Conservation (phyloP, 1,284 basidiomycete genomes). For the Cryptococcus jaspeensis region DNA sequence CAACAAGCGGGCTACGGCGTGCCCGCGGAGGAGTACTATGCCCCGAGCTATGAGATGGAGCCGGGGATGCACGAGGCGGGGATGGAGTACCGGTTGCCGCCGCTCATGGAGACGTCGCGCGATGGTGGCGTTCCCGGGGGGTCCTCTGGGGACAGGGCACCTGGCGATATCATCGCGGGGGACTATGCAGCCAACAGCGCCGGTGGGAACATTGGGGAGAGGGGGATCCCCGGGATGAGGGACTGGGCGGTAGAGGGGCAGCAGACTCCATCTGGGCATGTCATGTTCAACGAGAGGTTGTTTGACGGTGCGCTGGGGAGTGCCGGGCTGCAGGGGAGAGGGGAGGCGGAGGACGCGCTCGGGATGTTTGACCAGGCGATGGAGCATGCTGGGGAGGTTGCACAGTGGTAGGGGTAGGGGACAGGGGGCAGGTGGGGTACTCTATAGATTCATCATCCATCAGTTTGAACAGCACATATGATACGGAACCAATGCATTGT, state of each 20-base stretch:
- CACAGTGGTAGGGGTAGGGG: slow-evolving; percentile 10
- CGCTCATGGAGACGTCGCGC: slow-evolving; percentile 8
- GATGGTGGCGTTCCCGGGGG: not conserved
- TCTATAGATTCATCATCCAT: too few relatives aligned
- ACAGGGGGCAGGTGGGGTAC: not conserved
- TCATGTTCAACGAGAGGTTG: slow-evolving; percentile 37
- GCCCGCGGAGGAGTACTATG: slow-evolving; percentile 10
- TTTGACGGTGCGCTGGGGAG: slow-evolving; percentile 39
- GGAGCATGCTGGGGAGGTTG: slow-evolving; percentile 22
- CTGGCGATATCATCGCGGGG: slow-evolving; percentile 13
- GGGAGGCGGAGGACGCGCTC: slow-evolving; percentile 7
- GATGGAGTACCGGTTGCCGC: slow-evolving; percentile 19
- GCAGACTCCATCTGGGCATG: slow-evolving; percentile 38
- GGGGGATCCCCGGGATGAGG: slow-evolving; percentile 3
- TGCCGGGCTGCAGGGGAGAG: slow-evolving; percentile 8
- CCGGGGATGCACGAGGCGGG: not conserved
- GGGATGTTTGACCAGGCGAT: slow-evolving; percentile 27
- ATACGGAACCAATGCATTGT: too few relatives aligned
- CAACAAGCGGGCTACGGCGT: slow-evolving; percentile 4
- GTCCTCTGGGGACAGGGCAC: slow-evolving; percentile 1
- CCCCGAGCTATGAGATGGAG: not conserved
- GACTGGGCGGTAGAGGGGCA: slow-evolving; percentile 24
- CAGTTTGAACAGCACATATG: too few relatives aligned
- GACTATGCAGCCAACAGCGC: slow-evolving; percentile 7
- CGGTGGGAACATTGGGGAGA: not conserved